Evolutionary conservation across 2,329 filamentous ascomycete genomes (phyloP).

Genomic region (Aspergillus fumigatus): DNA sequence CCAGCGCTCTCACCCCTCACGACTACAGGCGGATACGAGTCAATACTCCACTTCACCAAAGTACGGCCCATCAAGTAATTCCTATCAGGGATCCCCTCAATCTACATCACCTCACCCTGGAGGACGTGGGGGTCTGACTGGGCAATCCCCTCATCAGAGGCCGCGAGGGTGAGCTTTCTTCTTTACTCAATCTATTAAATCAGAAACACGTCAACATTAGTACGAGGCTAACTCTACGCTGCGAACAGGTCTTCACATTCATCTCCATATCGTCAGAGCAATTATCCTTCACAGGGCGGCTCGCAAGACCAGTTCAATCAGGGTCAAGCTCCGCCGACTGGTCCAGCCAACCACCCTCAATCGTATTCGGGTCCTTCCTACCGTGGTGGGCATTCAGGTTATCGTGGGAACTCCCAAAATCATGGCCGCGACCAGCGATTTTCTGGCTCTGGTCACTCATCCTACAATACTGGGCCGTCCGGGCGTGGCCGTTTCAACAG

Average conservation of each 20-base stretch:
- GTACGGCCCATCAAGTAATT: slow-evolving; percentile 51
- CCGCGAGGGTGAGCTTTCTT: slow-evolving; percentile 48
- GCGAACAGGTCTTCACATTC: slow-evolving; percentile 53
- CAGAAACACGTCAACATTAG: neutral
- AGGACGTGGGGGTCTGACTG: slow-evolving; percentile 51
- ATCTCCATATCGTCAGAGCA: slow-evolving; percentile 55
- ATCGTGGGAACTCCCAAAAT: slow-evolving; percentile 57
- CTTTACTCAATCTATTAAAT: neutral
- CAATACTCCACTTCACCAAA: slow-evolving; percentile 58
- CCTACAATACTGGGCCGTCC: slow-evolving; percentile 36
- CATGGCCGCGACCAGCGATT: slow-evolving; percentile 42
- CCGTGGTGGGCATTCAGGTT: slow-evolving; percentile 52
- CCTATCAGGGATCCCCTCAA: slow-evolving; percentile 58
- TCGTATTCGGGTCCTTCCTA: slow-evolving; percentile 46
- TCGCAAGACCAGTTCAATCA: slow-evolving; percentile 55
- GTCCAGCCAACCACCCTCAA: slow-evolving; percentile 55
- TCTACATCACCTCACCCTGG: slow-evolving; percentile 57
- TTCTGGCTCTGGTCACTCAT: slow-evolving; percentile 44
- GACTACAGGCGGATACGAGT: slow-evolving; percentile 40
- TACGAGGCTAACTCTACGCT: neutral
- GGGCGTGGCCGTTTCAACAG: slow-evolving; percentile 61
- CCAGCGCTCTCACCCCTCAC: slow-evolving; percentile 33
- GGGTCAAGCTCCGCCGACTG: slow-evolving; percentile 46
- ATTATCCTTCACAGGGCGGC: slow-evolving; percentile 47
- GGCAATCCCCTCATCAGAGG: slow-evolving; percentile 39